These are phyloP conservation scores for Fusarium camptoceras DNA, from an alignment of 2,329 filamentous ascomycete species.

Conservation along the genomic window DNA sequence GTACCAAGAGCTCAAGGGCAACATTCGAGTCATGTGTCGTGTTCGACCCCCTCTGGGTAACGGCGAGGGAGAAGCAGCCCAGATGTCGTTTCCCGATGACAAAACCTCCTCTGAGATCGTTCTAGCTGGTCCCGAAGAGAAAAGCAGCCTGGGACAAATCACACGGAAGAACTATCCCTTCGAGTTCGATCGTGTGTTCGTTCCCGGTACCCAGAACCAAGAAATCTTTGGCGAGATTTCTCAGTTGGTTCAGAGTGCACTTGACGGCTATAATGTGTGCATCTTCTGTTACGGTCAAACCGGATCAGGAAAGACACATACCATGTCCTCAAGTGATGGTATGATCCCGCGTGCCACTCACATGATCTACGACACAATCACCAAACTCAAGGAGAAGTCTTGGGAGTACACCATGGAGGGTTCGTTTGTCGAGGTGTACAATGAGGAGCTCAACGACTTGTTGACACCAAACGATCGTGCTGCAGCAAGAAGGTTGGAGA, in stretches of 20 bases:
- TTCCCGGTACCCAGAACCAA: slow-evolving; percentile 79
- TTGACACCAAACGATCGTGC: slow-evolving; percentile 70
- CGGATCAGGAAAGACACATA: slow-evolving; percentile 95
- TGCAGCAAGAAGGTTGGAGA: slow-evolving; percentile 82
- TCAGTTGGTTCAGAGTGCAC: slow-evolving; percentile 93
- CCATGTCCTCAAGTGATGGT: slow-evolving; percentile 90
- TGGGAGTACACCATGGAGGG: slow-evolving; percentile 97
- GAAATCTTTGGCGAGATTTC: slow-evolving; percentile 97
- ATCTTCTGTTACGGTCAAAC: slow-evolving; percentile 99
- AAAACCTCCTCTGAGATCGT: slow-evolving; percentile 90
- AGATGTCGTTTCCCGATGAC: slow-evolving; percentile 82
- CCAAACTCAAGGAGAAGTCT: slow-evolving; percentile 85
- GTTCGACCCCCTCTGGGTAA: slow-evolving; percentile 79
- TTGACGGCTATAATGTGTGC: slow-evolving; percentile 98
- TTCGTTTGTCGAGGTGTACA: slow-evolving; percentile 97
- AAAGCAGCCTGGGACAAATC: slow-evolving; percentile 80
- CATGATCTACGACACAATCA: slow-evolving; percentile 92
- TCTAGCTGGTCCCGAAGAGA: slow-evolving; percentile 84
- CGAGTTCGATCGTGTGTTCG: slow-evolving; percentile 93
- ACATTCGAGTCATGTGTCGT: slow-evolving; percentile 97
- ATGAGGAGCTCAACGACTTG: slow-evolving; percentile 94
- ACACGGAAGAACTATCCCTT: slow-evolving; percentile 85
- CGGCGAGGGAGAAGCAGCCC: slow-evolving; percentile 73
- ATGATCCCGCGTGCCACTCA: slow-evolving; percentile 95
- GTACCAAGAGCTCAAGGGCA: slow-evolving; percentile 96